These are phyloP conservation scores for Cerrena zonata DNA, from an alignment of 1,284 basidiomycete genomes.

Conservation along the genomic window DNA sequence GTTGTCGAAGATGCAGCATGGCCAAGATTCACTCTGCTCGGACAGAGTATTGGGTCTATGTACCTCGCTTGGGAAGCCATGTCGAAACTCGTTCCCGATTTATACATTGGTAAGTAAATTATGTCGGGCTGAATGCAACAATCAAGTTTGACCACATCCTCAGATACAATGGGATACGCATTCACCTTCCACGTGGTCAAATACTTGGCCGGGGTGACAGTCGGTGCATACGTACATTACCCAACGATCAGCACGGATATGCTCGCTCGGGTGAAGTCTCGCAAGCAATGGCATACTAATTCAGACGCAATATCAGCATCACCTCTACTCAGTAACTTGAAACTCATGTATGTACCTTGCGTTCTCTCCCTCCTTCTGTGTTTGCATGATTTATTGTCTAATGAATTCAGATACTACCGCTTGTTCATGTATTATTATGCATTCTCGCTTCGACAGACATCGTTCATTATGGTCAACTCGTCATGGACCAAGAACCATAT, in stretches of 20 bases:
- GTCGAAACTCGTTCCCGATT: constrained; percentile 70
- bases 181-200: constrained; percentile 83
- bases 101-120: constrained; percentile 71
- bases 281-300: constrained; percentile 67
- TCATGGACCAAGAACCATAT: constrained; percentile 91
- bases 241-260: constrained; percentile 94
- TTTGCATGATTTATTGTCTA: constrained; percentile 5
- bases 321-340: constrained; percentile 52
- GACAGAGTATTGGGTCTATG: constrained; percentile 86
- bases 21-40: constrained; percentile 84
- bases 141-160: background rate
- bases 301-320: constrained; percentile 56
- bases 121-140: background rate
- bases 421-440: constrained; percentile 83
- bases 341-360: constrained; percentile 59
- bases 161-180: constrained; percentile 97
- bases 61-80: constrained; percentile 80
- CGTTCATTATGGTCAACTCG: constrained; percentile 89
- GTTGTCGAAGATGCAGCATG: constrained; percentile 82
- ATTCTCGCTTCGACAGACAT: constrained; percentile 66
- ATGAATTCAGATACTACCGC: constrained; percentile 86
- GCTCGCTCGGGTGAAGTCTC: constrained; percentile 73
- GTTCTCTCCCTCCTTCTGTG: background rate
- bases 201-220: constrained; percentile 57
- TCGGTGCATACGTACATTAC: constrained; percentile 93